Base-by-base conservation (phyloP, 306 rosid species). In the Prunus mongolica region DNA sequence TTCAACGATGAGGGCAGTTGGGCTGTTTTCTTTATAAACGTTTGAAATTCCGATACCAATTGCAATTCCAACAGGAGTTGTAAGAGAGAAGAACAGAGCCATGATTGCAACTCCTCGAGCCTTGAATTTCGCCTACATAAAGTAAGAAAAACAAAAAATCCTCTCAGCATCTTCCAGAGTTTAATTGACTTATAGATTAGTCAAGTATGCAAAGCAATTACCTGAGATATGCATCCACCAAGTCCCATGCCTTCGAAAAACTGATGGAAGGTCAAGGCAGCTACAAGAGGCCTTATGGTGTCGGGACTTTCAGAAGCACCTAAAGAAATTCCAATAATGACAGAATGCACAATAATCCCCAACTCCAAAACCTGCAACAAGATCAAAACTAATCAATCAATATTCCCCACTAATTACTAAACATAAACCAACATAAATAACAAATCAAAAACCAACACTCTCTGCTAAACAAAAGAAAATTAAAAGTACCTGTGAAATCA, bases 171-270 rank as follows among this genome's bases (percentile, higher is more conserved):
- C 16, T 15, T 12, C 61, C 61, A 3, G 27, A 3, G 61, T 55
- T 55, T 9, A 8, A 2, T 55, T 9, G 61, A 38, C 44, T 38
- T 1, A 38, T 1, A 38, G 44, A 38, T 6, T 8, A n/a, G 27
- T 8, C 22, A 0, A 38, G 44, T 20, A 51, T 24, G 22, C 1
- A 25, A 12, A 16, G 34, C 47, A 41, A 19, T 62, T 84, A 90
- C 98, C 97, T 93, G 98, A 62, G 85, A 50, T 30, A 93, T 90
- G 73, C 94, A 88, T 6, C 97, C 90, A 32, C 98, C 98, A 14
- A 91, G 96, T 28, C 97, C 94, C 96, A 90, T 90, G 70, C 98
- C 98, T 8, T 93, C 97, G 58, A 91, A 93, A 25, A 93, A 91
- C 5, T 93, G 98, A 81, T 91, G 98, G 51, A 93, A 93, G 10